Base-by-base conservation (phyloP, 2,329 filamentous ascomycete species). In the Phialophora chinensis region DNA sequence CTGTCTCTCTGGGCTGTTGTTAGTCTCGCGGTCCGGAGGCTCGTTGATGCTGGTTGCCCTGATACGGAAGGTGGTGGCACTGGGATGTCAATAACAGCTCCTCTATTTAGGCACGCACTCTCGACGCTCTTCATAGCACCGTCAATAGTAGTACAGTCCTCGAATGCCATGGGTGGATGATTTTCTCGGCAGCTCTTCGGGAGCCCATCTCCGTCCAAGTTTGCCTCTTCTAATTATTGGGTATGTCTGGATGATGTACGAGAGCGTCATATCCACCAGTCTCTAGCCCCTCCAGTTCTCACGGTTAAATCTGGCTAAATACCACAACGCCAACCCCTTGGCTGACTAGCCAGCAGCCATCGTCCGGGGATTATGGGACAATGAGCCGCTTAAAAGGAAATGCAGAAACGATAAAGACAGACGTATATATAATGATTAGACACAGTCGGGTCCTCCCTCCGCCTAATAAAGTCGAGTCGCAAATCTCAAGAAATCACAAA, bases 251-350 rank as follows among this genome's bases (percentile, higher is more conserved):
- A 42, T 42, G 1, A 6, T 38, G 35, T 38, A 42, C 14, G 35
- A 12, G 33, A 17, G 44, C 44, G 44, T 49, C 44, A 23, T 50
- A 27, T 50, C 47, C 47, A 20, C n/a, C 3, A 27, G 25, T 7
- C 20, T 12, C 17, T 2, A 6, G 20, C 20, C 29, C 49, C 59
- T 42, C 59, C 47, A 61, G 59, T 54, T 61, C 49, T 60, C 12
- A 12, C 58, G 66, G 66, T 20, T 69, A 69, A 69, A 64, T 69
- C 60, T 69, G 66, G 66, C 66, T 69, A 69, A 69, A 69, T 69
- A 53, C 63, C 25, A 54, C 27, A 23, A 64, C 58, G 50, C 66
- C 63, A 56, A 29, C 11, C 23, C 29, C 29, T 35, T 55, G 53
- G 53, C 53, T 20, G 49, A 35, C 49, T 4, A 52, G 49, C 20